These are phyloP conservation scores for Talaromyces borbonicus DNA, from an alignment of 495 filamentous ascomycete species.

Conservation along the genomic window DNA sequence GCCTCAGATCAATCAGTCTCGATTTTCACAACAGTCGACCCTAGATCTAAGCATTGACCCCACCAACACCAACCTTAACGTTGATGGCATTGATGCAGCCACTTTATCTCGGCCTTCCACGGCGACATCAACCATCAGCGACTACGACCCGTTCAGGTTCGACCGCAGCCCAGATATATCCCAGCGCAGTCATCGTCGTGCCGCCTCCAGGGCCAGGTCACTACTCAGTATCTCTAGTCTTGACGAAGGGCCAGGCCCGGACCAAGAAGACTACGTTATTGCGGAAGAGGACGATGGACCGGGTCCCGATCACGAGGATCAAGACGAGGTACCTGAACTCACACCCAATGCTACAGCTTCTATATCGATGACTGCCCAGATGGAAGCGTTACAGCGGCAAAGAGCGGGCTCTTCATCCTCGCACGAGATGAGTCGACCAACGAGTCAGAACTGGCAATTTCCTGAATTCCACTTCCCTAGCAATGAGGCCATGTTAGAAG, in stretches of 20 bases:
- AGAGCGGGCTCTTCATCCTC: not conserved
- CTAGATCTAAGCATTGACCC: slow-evolving; percentile 3
- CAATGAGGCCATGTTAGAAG: slow-evolving; percentile 24
- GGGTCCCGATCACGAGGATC: slow-evolving; percentile 3
- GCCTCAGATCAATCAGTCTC: slow-evolving; percentile 6
- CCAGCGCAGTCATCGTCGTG: not conserved
- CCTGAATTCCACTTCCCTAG: slow-evolving; percentile 26
- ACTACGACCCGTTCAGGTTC: slow-evolving; percentile 39
- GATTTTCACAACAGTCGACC: slow-evolving; percentile 13
- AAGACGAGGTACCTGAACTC: not conserved
- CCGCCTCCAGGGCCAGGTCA: not conserved
- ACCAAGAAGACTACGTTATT: slow-evolving; percentile 20
- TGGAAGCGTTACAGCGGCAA: not conserved
- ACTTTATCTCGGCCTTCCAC: slow-evolving; percentile 31
- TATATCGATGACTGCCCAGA: slow-evolving; percentile 1
- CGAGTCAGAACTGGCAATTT: not conserved
- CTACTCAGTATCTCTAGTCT: not conserved
- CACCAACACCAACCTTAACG: not conserved
- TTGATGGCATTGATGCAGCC: slow-evolving; percentile 7
- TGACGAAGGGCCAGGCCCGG: slow-evolving; percentile 30
- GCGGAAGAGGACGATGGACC: slow-evolving; percentile 4
- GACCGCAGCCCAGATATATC: slow-evolving; percentile 21
- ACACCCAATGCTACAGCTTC: not conserved
- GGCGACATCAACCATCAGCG: slow-evolving; percentile 30
- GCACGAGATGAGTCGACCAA: not conserved